Base-by-base conservation (phyloP, 176 grass and related monocot species). In the sorghum (Sorghum bicolor) region DNA sequence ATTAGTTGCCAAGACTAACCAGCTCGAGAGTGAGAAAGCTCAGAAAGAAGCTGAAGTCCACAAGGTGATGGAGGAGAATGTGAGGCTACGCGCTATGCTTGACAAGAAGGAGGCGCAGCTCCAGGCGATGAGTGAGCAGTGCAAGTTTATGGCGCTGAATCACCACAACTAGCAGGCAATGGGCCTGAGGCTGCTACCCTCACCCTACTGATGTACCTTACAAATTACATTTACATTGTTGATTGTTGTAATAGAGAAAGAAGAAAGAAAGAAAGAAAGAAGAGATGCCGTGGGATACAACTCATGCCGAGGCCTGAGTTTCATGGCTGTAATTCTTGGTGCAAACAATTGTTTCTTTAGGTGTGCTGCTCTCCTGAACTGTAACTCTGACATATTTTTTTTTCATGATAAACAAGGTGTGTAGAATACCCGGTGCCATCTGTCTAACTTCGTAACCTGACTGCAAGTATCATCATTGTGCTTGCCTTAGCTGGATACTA, bases 101-200 rank as follows among this genome's bases (percentile, higher is more conserved):
- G 93, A 98, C 79, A 94, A 95, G 85, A 93, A 98, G 88, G 96
- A 93, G 5, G 91, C 89, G 0, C 93, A 95, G 85, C 85, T 95
- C 50, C 87, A 90, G 64, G 91, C 83, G 0, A 93, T 95, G 93
- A 98, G 92, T 14, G 96, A 98, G 79, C 93, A 95, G 76, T 95
- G 91, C 89, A 95, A 95, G 89, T 98, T 98, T 76, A 98, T 98
- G 91, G 89, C 91, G 2, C 50, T 98, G 75, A 93, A 82, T 50
- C 78, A 67, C 58, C 45, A 76, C 60, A 84, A 89, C 38, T 86
- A 79, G 88, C 31, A 16, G 60, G 43, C 26, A 34, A 28, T 25
- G 39, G 31, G 63, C 65, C 55, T 30, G 68, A 45, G 67, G 69
- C 60, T 6, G 65, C 60, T 47, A 60, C 16, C 13, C n/a, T 55